Conservation (phyloP, 2,329 filamentous ascomycete species). For the Pseudogymnoascus sp. region DNA sequence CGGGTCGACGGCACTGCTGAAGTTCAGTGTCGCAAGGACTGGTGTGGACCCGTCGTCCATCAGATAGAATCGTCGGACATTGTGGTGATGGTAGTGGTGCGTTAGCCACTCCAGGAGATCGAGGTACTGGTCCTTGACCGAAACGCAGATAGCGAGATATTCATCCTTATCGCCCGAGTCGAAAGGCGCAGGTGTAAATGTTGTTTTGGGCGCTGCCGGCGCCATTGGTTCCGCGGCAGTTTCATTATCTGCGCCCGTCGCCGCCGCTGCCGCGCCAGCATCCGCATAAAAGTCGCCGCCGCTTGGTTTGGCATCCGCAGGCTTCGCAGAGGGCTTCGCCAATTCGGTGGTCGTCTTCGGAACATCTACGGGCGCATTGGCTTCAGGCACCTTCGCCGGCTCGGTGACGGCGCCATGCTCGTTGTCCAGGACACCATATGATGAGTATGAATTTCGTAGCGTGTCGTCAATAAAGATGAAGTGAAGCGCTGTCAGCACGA, state of each 20-base stretch:
- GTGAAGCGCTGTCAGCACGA: constrained; percentile 4
- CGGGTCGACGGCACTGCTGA: constrained; percentile 17
- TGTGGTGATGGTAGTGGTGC: constrained; percentile 23
- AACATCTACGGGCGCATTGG: constrained; percentile 1
- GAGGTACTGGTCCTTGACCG: constrained; percentile 18
- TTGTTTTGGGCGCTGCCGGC: background rate
- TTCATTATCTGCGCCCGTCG: background rate
- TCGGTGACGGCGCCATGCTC: background rate
- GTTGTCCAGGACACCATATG: background rate
- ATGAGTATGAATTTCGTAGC: constrained; percentile 3
- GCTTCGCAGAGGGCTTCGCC: background rate
- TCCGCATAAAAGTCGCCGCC: background rate
- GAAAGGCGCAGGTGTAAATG: constrained; percentile 4
- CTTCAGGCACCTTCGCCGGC: background rate
- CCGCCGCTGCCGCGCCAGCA: background rate
- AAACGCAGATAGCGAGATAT: constrained; percentile 22
- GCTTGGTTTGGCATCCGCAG: background rate
- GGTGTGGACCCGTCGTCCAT: constrained; percentile 24
- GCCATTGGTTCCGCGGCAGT: background rate
- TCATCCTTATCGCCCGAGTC: constrained; percentile 13
- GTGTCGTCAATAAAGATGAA: constrained; percentile 5
- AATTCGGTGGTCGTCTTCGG: background rate
- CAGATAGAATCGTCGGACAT: constrained; percentile 22
- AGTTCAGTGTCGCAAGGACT: constrained; percentile 13
- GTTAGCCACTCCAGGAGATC: constrained; percentile 22